These are phyloP conservation scores for Mycena rebaudengoi DNA, from an alignment of 768 basidiomycete genomes.

Conservation along the genomic window DNA sequence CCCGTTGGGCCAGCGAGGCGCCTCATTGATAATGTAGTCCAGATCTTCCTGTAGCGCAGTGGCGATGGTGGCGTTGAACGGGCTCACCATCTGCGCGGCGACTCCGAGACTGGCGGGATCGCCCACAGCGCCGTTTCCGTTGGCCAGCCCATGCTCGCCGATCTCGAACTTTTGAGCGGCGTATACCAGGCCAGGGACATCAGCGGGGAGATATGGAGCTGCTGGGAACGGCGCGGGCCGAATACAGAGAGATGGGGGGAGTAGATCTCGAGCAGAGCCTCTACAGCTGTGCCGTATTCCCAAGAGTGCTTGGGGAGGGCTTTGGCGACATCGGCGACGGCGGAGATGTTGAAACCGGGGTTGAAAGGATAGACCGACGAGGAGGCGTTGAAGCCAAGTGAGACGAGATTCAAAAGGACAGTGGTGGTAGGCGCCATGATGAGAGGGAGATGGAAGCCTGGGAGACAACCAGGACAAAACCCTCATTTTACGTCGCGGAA, in stretches of 20 bases:
- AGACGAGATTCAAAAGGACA: too few relatives aligned
- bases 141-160: constrained; percentile 35
- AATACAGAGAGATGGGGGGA: constrained; percentile 38
- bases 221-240: constrained; percentile 35
- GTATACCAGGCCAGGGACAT: constrained; percentile 27
- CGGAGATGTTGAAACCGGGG: constrained; percentile 38
- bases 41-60: constrained; percentile 50
- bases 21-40: constrained; percentile 48
- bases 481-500: too few relatives aligned
- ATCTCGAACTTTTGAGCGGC: constrained; percentile 26
- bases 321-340: constrained; percentile 28
- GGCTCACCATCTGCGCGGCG: constrained; percentile 51
- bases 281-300: constrained; percentile 39
- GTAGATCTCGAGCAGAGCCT: constrained; percentile 40
- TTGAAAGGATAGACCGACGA: too few relatives aligned
- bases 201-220: constrained; percentile 8
- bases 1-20: constrained; percentile 34
- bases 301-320: constrained; percentile 38
- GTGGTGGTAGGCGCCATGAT: too few relatives aligned
- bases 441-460: too few relatives aligned
- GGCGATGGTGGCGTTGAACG: constrained; percentile 44
- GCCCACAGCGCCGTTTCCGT: constrained; percentile 56
- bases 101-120: constrained; percentile 65
- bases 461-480: too few relatives aligned
- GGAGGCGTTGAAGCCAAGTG: too few relatives aligned